Conservation (phyloP, 306 rosid species). For the Quercus mongolica region DNA sequence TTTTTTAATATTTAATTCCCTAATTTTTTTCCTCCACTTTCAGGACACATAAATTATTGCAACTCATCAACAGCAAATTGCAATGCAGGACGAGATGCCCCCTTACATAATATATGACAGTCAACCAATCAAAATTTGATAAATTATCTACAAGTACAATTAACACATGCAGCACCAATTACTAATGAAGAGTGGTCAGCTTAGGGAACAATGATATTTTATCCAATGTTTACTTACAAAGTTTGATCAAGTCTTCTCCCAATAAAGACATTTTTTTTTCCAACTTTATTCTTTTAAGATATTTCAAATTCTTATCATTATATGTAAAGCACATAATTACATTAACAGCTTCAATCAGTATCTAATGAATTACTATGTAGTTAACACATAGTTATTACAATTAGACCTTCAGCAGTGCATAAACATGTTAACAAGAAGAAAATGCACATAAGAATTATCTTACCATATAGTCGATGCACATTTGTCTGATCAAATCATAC, state of each 20-base stretch:
- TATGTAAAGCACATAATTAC: not conserved
- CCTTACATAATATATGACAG: not conserved
- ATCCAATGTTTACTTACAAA: not conserved
- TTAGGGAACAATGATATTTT: not conserved
- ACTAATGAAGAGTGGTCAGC: not conserved
- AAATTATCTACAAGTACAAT: not conserved
- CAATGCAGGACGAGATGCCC: not conserved
- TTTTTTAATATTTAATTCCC: not conserved
- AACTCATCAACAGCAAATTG: not conserved
- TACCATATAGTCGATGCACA: slow-evolving; percentile 97
- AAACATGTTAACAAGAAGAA: not conserved
- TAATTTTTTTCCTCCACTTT: not conserved
- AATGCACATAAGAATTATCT: slow-evolving; percentile 1
- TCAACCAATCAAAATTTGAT: not conserved
- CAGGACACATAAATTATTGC: not conserved
- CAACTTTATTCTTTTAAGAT: not conserved
- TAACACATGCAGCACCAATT: not conserved
- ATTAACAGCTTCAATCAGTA: not conserved
- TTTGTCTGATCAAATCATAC: slow-evolving; percentile 74
- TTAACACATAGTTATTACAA: not conserved
- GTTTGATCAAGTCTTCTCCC: not conserved
- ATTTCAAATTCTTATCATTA: not conserved
- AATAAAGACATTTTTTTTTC: not conserved
- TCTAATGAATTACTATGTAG: slow-evolving; percentile 8
- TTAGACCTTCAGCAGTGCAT: slow-evolving; percentile 1